phyloP scores from a whole-genome alignment of 1,139 yeast genomes.

The Blastobotrys aristatus region DNA sequence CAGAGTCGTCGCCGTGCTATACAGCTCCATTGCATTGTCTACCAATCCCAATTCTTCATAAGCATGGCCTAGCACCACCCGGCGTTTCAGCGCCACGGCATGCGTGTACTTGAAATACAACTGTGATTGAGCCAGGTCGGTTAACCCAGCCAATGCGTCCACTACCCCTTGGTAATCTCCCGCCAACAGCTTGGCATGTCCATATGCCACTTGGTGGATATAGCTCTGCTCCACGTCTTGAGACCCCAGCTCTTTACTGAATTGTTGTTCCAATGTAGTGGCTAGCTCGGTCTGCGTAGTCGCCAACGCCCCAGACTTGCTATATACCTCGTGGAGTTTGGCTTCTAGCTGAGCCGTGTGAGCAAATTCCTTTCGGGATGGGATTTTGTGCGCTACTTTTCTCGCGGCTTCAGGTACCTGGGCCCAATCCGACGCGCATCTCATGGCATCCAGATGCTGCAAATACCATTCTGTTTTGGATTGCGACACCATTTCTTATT shows the following conservation, averaged over 20 bases:
- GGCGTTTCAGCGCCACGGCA: constrained; percentile 22
- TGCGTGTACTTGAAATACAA: constrained; percentile 17
- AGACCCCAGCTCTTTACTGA: background rate
- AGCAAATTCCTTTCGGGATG: background rate
- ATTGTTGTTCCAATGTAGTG: background rate
- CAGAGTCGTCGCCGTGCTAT: constrained; percentile 17
- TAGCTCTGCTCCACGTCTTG: constrained; percentile 12
- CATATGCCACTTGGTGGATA: constrained; percentile 21
- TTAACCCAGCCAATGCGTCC: constrained; percentile 15
- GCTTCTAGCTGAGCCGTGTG: constrained; percentile 1
- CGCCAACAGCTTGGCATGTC: constrained; percentile 21
- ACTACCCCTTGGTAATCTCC: constrained; percentile 19
- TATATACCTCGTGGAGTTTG: constrained; percentile 1
- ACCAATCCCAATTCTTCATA: constrained; percentile 22
- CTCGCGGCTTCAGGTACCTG: constrained; percentile 24
- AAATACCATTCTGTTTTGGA: constrained; percentile 15
- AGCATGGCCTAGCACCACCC: constrained; percentile 28
- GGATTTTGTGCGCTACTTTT: constrained; percentile 20
- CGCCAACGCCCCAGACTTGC: background rate
- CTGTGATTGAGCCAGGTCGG: background rate
- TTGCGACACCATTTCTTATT: background rate
- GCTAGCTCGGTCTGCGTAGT: background rate
- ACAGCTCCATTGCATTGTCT: constrained; percentile 25
- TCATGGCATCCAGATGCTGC: constrained; percentile 22
- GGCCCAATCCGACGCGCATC: constrained; percentile 22